Base-by-base conservation (phyloP, 2,329 filamentous ascomycete species). In the Colletotrichum trifolii region DNA sequence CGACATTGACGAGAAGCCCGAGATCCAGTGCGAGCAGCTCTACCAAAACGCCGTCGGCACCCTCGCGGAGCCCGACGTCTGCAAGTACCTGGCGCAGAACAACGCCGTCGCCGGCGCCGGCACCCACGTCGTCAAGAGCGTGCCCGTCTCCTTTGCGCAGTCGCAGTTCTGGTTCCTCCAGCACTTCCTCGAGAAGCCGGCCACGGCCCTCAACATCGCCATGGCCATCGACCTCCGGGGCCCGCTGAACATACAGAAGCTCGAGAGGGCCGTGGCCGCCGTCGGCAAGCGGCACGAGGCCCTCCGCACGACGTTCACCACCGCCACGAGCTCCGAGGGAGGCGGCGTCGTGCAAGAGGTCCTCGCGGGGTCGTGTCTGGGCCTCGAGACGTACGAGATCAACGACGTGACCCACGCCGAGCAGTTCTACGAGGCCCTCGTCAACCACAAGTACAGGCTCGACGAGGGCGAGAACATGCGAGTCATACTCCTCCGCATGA, bases 81-180 rank as follows among this genome's bases (percentile, higher is more conserved):
- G 17, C 17, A 17, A 17, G 17, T 17, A 17, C 17, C 17, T 17
- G 17, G 17, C 17, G 17, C 17, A 17, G 17, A 17, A 17, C 17
- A 17, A 17, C 17, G 17, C 17, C 17, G 17, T 17, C 17, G 17
- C 17, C 17, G 17, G 17, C 17, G 17, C 17, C 17, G 17, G 17
- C 17, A 17, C 17, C 17, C 17, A 17, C 17, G 17, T 17, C 17
- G 17, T 17, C 17, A 17, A 17, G 17, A 17, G 17, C 45, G 36
- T 45, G 2, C 47, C 56, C 5, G 76, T 82, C 57, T 81, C 80
- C 3, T 73, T 73, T 11, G 75, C 69, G 7, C 81, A 83, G 67
- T 72, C 75, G 0, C 69, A 78, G 0, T 80, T 82, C 67, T 83
- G 78, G 78, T 79, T 80, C 62, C 57, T 78, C 1, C 62, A 66